Percentiles rank a stretch among this genome's conserved stretches.
These are phyloP conservation scores for Edaphochlamys debaryana DNA, from an alignment of 139 green algal genomes.

Conservation along the genomic window DNA sequence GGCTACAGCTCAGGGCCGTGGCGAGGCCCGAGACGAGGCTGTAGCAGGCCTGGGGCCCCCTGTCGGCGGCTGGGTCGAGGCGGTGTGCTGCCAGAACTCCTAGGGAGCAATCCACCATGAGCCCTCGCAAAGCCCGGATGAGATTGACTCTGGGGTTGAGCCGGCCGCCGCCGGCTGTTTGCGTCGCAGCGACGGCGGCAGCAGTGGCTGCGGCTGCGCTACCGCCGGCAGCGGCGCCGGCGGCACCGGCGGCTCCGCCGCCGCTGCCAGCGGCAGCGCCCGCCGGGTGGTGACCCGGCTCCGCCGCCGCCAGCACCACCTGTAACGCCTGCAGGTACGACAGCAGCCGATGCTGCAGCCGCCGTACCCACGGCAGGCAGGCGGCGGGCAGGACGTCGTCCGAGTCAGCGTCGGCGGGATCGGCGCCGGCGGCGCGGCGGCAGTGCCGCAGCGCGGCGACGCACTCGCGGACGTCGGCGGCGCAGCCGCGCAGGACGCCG, in stretches of 20 bases:
- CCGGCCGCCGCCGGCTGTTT: background rate
- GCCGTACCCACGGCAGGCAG: conserved; percentile 23
- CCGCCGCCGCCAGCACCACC: background rate
- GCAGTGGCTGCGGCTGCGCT: too few relatives aligned
- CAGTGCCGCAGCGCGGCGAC: background rate
- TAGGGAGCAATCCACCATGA: background rate
- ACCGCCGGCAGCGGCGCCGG: background rate
- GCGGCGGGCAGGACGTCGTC: background rate
- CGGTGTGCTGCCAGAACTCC: conserved; percentile 2
- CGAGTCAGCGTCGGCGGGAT: background rate
- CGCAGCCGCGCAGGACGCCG: background rate
- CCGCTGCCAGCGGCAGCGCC: background rate
- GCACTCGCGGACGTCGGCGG: background rate
- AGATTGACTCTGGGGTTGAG: conserved; percentile 1
- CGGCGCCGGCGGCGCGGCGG: background rate
- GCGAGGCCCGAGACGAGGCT: background rate
- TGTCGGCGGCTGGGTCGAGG: background rate
- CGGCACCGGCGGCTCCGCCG: background rate
- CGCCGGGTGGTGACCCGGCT: too few relatives aligned
- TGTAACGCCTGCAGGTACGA: conserved; percentile 5
- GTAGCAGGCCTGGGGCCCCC: background rate
- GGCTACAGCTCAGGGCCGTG: conserved; percentile 14
- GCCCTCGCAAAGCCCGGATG: background rate
- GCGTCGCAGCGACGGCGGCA: too few relatives aligned
- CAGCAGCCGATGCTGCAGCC: background rate